Evolutionary conservation across 192 early-diverging fungal genomes (phyloP), one percentile per base, ranked within the genome.

Genomic region (Rhizoclosmatium sp.): DNA sequence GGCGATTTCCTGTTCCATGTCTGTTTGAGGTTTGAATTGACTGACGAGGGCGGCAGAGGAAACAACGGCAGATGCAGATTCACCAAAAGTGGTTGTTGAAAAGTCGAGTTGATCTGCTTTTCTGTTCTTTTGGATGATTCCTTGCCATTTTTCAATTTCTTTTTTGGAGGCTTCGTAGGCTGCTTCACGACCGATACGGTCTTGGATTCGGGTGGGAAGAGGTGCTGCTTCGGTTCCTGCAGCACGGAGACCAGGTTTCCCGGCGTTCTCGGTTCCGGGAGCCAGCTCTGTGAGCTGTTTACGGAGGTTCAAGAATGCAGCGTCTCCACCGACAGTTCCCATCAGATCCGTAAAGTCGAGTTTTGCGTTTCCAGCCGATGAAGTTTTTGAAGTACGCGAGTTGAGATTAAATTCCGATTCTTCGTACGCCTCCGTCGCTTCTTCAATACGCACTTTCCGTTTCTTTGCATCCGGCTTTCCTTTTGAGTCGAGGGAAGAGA

Each of bases 111-210:
- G 93, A 44, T 95, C 95, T 4, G 94, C 92, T 62, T 93, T 87
- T 54, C 96, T 89, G 82, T 97, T 96, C 76, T 92, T 85, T 64
- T 93, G 88, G 2, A 98, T 92, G 2, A 94, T 85, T 19, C 91
- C 82, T 56, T 92, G 85, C 98, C 98, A 99, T 75, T 95, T 94
- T 3, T 87, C 82, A 10, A 99, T 83, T 10, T 92, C 91, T 72
- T 94, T 93, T 66, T 94, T 95, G 46, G 94, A 84, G 81, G 93
- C 85, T n/a, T 89, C 84, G 65, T 94, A 96, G 2, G 97, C 98
- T 19, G 91, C 98, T 61, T 92, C 79, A 48, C 98, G 93, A 74
- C 95, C 92, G 69, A 95, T 81, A 42, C 92, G 90, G 75, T 97
- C 95, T 82, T 96, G 94, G 56, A 94, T 83, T 49, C 94, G 89